phyloP scores from a whole-genome alignment of 73 alveolate species.

The Paraurostyla sp. region DNA sequence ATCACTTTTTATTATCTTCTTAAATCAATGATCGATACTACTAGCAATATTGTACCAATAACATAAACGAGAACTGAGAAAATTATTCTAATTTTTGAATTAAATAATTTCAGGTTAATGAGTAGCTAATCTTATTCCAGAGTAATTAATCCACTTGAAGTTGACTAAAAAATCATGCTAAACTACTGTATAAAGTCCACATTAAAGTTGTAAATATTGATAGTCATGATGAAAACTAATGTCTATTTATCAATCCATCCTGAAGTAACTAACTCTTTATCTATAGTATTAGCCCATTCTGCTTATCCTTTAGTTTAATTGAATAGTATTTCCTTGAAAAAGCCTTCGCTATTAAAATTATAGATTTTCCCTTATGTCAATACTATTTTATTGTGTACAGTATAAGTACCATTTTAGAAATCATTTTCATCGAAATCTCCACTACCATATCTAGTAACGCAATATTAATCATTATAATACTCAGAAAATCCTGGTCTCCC shows the following conservation, averaged over 20 bases:
- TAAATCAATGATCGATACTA: conserved; percentile 10
- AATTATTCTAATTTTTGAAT: not conserved
- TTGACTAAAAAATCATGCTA: not conserved
- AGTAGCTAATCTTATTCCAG: conserved; percentile 28
- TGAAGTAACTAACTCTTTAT: not conserved
- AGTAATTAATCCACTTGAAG: not conserved
- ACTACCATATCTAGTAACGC: conserved; percentile 17
- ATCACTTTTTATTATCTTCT: conserved; percentile 6
- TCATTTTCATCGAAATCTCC: not conserved
- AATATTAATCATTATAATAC: not conserved
- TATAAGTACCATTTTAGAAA: not conserved
- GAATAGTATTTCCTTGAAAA: not conserved
- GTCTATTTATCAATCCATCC: not conserved
- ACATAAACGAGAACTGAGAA: conserved; percentile 14
- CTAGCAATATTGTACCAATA: conserved; percentile 20
- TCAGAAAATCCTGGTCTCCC: conserved; percentile 49
- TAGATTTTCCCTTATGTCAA: not conserved
- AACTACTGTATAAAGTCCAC: not conserved
- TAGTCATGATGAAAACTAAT: conserved; percentile 13
- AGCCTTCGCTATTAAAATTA: not conserved
- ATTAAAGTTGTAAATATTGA: not conserved
- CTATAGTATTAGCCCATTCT: not conserved
- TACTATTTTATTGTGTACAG: not conserved
- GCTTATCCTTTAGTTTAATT: not conserved
- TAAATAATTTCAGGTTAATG: not conserved